These are phyloP conservation scores for Geotrichum carabidarum DNA, from an alignment of 1,139 yeast genomes.

Conservation along the genomic window DNA sequence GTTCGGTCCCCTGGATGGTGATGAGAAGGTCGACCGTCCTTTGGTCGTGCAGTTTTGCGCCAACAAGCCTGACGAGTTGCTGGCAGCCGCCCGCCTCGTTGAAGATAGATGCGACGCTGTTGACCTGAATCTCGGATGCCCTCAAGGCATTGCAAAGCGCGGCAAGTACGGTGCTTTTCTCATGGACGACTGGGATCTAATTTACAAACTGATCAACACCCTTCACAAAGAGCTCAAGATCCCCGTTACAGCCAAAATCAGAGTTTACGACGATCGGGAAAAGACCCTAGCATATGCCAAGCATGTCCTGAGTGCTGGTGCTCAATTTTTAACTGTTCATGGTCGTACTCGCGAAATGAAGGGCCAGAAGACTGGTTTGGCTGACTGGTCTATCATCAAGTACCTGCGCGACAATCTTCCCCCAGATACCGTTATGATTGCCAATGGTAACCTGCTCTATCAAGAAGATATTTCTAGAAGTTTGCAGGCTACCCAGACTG, in stretches of 20 bases:
- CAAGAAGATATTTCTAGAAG: slow-evolving; percentile 75
- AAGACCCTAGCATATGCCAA: slow-evolving; percentile 83
- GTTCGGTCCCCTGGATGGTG: slow-evolving; percentile 77
- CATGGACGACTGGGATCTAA: slow-evolving; percentile 95
- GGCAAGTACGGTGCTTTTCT: slow-evolving; percentile 94
- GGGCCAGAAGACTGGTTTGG: slow-evolving; percentile 92
- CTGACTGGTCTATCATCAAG: slow-evolving; percentile 80
- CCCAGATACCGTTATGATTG: slow-evolving; percentile 76
- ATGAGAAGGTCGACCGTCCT: slow-evolving; percentile 62
- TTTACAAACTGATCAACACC: slow-evolving; percentile 62
- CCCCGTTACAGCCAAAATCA: slow-evolving; percentile 93
- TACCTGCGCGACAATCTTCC: slow-evolving; percentile 79
- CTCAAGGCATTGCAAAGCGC: slow-evolving; percentile 92
- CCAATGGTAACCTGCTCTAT: slow-evolving; percentile 87
- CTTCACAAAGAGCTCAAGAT: slow-evolving; percentile 68
- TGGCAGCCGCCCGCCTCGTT: slow-evolving; percentile 76
- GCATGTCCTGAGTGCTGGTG: slow-evolving; percentile 91
- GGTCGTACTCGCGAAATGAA: slow-evolving; percentile 97
- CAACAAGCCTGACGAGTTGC: slow-evolving; percentile 78
- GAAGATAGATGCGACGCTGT: slow-evolving; percentile 90
- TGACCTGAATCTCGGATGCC: slow-evolving; percentile 92
- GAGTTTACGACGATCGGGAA: slow-evolving; percentile 81
- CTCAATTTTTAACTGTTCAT: slow-evolving; percentile 90
- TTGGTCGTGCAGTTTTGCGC: slow-evolving; percentile 93
- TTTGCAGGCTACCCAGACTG: slow-evolving; percentile 57